phyloP scores from a whole-genome alignment of 495 filamentous ascomycete genomes.

The Xylaria cubensis region DNA sequence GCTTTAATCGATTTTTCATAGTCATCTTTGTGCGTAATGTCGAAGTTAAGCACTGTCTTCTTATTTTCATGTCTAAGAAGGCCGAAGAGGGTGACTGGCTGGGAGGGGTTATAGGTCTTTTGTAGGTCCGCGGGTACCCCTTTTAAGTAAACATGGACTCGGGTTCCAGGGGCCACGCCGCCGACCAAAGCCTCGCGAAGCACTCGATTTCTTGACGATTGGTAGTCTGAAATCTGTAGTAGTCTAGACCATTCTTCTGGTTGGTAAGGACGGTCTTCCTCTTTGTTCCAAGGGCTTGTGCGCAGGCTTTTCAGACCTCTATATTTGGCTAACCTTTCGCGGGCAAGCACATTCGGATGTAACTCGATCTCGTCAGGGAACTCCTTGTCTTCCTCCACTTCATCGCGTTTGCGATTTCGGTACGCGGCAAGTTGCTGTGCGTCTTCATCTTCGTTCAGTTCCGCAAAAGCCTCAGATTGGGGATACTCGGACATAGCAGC shows the following conservation, averaged over 20 bases:
- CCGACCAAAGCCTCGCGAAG: constrained; percentile 83
- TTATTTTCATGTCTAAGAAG: constrained; percentile 95
- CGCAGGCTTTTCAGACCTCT: constrained; percentile 88
- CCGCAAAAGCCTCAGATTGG: constrained; percentile 88
- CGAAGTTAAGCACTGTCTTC: constrained; percentile 83
- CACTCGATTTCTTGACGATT: constrained; percentile 73
- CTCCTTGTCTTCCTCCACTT: constrained; percentile 87
- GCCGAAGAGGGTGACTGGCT: constrained; percentile 76
- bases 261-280: constrained; percentile 82
- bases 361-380: constrained; percentile 98
- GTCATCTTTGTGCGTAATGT: constrained; percentile 78
- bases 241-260: constrained; percentile 89
- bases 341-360: constrained; percentile 81
- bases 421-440: constrained; percentile 78
- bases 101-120: constrained; percentile 57
- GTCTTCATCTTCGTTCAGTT: constrained; percentile 87
- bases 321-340: constrained; percentile 85
- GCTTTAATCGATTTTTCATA: constrained; percentile 76
- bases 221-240: constrained; percentile 83
- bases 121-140: constrained; percentile 69
- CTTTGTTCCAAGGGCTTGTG: constrained; percentile 84
- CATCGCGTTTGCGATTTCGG: constrained; percentile 70
- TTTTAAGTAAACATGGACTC: constrained; percentile 80
- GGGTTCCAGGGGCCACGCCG: constrained; percentile 80
- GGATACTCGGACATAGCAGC: constrained; percentile 82